Evolutionary conservation across 169 alveolate species (phyloP).

Genomic region (Eimeria sp.): DNA sequence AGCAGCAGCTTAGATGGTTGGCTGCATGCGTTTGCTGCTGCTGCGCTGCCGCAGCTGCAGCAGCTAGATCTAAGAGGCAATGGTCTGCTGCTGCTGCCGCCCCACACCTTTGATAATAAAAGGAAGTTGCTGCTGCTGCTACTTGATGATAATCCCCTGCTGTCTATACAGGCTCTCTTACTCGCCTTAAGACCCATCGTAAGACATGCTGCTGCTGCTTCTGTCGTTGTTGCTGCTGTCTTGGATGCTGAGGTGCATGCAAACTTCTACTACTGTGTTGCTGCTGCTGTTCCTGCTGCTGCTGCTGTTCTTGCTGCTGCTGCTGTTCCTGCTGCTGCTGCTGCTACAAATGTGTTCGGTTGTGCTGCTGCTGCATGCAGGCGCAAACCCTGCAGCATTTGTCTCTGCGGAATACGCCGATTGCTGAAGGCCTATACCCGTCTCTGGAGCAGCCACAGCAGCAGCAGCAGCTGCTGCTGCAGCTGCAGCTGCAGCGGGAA

Average conservation of each 20-base stretch:
- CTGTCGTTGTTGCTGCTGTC: slow-evolving; percentile 31
- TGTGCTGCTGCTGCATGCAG: slow-evolving; percentile 45
- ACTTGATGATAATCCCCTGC: slow-evolving; percentile 36
- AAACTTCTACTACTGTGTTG: neutral
- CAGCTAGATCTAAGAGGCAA: neutral
- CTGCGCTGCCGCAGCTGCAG: slow-evolving; percentile 62
- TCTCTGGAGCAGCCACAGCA: neutral
- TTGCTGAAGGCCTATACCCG: neutral
- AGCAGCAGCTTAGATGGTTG: neutral
- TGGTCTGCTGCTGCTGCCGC: slow-evolving; percentile 21
- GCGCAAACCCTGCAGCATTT: slow-evolving; percentile 34
- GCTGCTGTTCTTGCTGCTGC: neutral
- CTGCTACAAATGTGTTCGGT: neutral
- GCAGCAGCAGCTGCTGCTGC: slow-evolving; percentile 28
- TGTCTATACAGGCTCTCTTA: neutral
- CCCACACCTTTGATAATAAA: neutral
- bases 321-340: neutral
- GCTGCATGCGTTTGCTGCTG: slow-evolving; percentile 31
- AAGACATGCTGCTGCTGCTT: slow-evolving; percentile 58
- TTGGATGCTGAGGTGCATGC: neutral
- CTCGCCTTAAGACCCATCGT: slow-evolving; percentile 21
- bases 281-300: neutral
- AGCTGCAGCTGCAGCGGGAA: slow-evolving; percentile 7
- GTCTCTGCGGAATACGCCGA: slow-evolving; percentile 21
- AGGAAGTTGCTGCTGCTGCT: neutral